Evolutionary conservation across 306 rosid species (phyloP).

Genomic region (Aeschynomene evenia): DNA sequence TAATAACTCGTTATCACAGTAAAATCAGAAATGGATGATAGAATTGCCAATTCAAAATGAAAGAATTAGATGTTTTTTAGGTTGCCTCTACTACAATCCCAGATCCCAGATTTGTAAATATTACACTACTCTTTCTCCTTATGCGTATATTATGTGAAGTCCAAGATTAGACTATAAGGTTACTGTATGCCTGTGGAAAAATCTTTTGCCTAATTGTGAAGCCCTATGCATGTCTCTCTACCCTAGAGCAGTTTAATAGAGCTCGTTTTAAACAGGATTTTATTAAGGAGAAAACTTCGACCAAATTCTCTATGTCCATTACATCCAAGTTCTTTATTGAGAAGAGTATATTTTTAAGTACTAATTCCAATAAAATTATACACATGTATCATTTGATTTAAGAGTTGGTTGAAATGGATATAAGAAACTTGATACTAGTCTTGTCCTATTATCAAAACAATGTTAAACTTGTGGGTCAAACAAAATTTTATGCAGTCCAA

Average conservation of each 20-base stretch:
- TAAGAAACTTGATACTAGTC: no score
- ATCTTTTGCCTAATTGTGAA: not conserved
- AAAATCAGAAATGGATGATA: slow-evolving; percentile 16
- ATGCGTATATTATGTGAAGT: not conserved
- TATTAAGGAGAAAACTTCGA: no score
- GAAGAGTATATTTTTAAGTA: no score
- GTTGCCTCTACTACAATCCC: not conserved
- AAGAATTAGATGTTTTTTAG: not conserved
- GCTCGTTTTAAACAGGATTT: not conserved
- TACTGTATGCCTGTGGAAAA: not conserved
- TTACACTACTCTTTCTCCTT: not conserved
- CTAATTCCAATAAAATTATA: no score
- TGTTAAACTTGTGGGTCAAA: not conserved
- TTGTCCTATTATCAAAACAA: no score
- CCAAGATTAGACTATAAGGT: not conserved
- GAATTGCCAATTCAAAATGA: slow-evolving; percentile 4
- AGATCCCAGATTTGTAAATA: no score
- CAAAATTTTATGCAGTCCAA: not conserved
- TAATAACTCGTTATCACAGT: not conserved
- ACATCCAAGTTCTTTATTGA: no score
- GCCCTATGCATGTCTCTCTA: not conserved
- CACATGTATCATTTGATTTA: no score
- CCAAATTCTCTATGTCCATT: no score
- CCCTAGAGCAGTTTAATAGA: not conserved
- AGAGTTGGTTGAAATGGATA: no score